Evolutionary conservation across 345 rosid genomes (phyloP), one percentile per base, ranked within the genome.

Genomic region (Theobroma cacao): DNA sequence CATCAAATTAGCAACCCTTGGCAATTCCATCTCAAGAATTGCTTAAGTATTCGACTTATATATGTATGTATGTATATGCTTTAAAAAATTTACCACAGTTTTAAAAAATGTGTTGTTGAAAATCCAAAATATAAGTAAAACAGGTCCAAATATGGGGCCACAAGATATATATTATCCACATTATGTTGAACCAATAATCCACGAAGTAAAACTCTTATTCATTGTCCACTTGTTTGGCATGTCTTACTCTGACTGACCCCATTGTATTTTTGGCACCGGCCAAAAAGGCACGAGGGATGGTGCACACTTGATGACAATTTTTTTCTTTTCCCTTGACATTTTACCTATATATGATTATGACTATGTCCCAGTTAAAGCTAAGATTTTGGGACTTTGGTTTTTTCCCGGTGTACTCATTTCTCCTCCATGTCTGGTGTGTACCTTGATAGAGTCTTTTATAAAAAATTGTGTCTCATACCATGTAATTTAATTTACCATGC

Each of bases 191-290:
- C 45, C 78, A 73, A 63, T 70, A 65, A 80, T 72, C 75, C 82
- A 75, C 75, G 24, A 75, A 78, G 45, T 31, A 56, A 80, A 68
- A 28, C 78, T 34, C 60, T 68, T 61, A 31, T 67, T 33, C 40
- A 0, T 28, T 28, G 50, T 43, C 70, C 71, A 58, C 72, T 7
- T 31, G 15, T 53, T 65, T 56, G 50, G 41, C 59, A 40, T 55
- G 68, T 58, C 73, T 76, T 67, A 67, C 24, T 68, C 41, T 10
- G 48, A 3, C 24, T 12, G 67, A 22, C 66, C 75, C 73, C 56
- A 58, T 64, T 28, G 5, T 24, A 34, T 52, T 80, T 60, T 80
- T 56, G 65, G 74, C 72, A 76, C 47, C 40, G 34, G 53, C 76
- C 38, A 10, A 4, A 82, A 77, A 76, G 75, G 34, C 24, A 26